Percentiles rank a stretch among this genome's conserved stretches.
phyloP scores from a whole-genome alignment of 768 basidiomycete genomes.

The Porphyrellus cyaneotinctus region DNA sequence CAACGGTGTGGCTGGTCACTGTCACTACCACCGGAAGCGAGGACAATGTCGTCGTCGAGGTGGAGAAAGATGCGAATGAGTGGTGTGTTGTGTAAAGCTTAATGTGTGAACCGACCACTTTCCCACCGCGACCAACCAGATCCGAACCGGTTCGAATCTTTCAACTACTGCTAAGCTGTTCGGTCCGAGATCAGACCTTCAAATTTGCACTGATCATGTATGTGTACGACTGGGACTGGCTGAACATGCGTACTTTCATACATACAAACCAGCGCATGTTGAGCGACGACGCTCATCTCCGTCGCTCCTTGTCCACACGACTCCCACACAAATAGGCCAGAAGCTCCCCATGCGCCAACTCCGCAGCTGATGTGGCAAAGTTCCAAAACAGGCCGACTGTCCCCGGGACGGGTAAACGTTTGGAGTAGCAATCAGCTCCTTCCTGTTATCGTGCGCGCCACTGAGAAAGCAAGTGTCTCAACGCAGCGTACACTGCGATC shows the following conservation, averaged over 20 bases:
- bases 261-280: not conserved
- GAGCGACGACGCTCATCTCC: conserved; percentile 9
- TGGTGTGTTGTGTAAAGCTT: conserved; percentile 18
- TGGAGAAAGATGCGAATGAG: conserved; percentile 3
- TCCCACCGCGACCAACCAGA: conserved; percentile 25
- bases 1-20: conserved; percentile 18
- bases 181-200: not conserved
- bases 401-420: no score
- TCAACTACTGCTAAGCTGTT: no score
- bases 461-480: conserved; percentile 38
- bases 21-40: conserved; percentile 1
- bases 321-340: not conserved
- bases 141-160: conserved; percentile 20
- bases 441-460: conserved; percentile 11
- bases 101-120: conserved; percentile 20
- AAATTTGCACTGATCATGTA: no score
- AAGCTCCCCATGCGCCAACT: conserved; percentile 7
- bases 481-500: conserved; percentile 38
- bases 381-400: conserved; percentile 6
- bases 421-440: not conserved
- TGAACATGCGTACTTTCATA: not conserved
- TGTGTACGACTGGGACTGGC: not conserved
- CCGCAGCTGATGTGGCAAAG: conserved; percentile 6
- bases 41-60: conserved; percentile 2
- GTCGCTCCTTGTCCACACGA: not conserved